A percentile compares a stretch with the other conserved stretches of the same genome.
These are phyloP conservation scores for Berberis thunbergii DNA, from an alignment of 164 flowering plant species.

Conservation along the genomic window DNA sequence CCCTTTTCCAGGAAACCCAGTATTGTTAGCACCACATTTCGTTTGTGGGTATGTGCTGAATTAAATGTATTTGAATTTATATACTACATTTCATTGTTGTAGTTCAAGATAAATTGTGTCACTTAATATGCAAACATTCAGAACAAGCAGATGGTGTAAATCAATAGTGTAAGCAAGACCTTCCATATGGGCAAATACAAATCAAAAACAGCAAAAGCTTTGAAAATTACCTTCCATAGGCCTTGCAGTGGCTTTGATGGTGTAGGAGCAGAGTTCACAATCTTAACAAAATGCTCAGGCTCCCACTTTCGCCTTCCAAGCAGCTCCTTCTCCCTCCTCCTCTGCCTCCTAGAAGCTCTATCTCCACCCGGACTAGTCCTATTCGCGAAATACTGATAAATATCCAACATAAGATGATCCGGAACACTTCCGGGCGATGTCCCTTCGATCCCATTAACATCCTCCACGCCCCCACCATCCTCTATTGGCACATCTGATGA, in stretches of 20 bases:
- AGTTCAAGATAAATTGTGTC: too few relatives aligned
- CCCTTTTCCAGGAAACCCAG: too few relatives aligned
- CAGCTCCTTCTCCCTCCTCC: slow-evolving; percentile 58
- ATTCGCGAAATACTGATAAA: slow-evolving; percentile 76
- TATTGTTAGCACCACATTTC: too few relatives aligned
- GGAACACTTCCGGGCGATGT: slow-evolving; percentile 37
- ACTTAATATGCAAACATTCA: not conserved
- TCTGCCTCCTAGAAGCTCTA: slow-evolving; percentile 50
- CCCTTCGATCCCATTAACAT: slow-evolving; percentile 18
- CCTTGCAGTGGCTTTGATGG: slow-evolving; percentile 74
- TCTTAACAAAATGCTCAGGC: slow-evolving; percentile 71
- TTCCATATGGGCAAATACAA: too few relatives aligned
- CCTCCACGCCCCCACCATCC: too few relatives aligned
- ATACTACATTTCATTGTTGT: too few relatives aligned
- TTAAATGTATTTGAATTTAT: too few relatives aligned
- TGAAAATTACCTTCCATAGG: slow-evolving; percentile 67
- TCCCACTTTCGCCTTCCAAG: slow-evolving; percentile 54
- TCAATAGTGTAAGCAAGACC: not conserved
- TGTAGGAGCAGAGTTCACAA: slow-evolving; percentile 60
- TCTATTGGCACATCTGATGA: slow-evolving; percentile 12
- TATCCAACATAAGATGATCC: slow-evolving; percentile 47
- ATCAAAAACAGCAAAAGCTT: not conserved
- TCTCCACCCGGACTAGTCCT: slow-evolving; percentile 59
- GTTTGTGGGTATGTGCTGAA: too few relatives aligned
- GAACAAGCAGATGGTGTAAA: not conserved